Base-by-base conservation (phyloP, 768 basidiomycete species). In the Naganishia friedmannii region DNA sequence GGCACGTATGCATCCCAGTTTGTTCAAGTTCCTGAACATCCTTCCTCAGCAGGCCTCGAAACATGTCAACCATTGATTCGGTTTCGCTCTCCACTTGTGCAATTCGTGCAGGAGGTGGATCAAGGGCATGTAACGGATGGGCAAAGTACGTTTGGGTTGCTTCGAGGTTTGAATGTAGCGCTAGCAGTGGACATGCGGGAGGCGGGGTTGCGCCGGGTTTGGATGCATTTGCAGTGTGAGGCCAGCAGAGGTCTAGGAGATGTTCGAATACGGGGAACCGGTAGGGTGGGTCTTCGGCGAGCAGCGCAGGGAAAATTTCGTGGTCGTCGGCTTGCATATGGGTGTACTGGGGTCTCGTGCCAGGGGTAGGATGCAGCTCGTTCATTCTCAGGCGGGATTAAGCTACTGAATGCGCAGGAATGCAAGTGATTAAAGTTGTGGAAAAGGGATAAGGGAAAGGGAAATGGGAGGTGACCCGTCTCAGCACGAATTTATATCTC, bases 41-140 rank as follows among this genome's bases (percentile, higher is more conserved):
- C 21, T 17, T n/a, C 42, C 26, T 63, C 60, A 63, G 21, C 21
- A 63, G 19, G n/a, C 39, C 23, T 13, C 21, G 46, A 7, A n/a
- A 63, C 60, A 21, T 21, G 21, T 10, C 37, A 1, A 26, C n/a
- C 39, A 63, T 45, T 10, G 15, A 34, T 19, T 45, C 39, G 12
- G 28, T 63, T 42, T 29, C 39, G 29, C 37, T 45, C 39, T 63
- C 39, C 60, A 37, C 23, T 46, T 63, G 60, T 17, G 60, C 23
- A 7, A 42, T 29, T 15, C 12, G n/a, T 17, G 26, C 60, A 7
- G 39, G 21, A 2, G 42, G 6, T 8, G 60, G 42, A 42, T 63
- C 23, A 29, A 37, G 39, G n/a, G 42, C 3, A 42, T 42, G 39
- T 17, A 2, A n/a, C 21, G 60, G 60, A 21, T 63, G 21, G 1